These are phyloP conservation scores for Withania somnifera DNA, from an alignment of 305 asterid genomes.

Conservation along the genomic window DNA sequence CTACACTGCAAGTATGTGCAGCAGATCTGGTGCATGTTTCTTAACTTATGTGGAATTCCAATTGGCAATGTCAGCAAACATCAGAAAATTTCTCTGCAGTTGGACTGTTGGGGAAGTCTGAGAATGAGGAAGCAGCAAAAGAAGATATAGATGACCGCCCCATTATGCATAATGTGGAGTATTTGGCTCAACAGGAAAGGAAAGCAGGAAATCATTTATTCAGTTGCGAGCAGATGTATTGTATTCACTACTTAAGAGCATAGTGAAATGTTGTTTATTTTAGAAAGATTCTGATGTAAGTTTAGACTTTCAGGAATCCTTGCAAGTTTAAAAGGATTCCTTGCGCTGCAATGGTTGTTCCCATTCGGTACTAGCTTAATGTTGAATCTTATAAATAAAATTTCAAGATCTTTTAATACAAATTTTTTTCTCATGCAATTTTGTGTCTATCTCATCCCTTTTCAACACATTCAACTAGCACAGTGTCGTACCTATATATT, in stretches of 20 bases:
- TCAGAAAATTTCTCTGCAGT: too few species aligned
- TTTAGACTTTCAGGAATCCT: neutral
- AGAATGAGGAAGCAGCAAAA: too few species aligned
- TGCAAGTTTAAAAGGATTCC: neutral
- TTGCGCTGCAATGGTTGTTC: neutral
- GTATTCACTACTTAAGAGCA: neutral
- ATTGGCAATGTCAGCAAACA: too few species aligned
- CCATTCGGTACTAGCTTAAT: neutral
- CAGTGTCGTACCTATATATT: neutral
- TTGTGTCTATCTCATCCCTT: neutral
- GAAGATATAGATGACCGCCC: too few species aligned
- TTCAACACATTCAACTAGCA: neutral
- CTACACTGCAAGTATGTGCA: too few species aligned
- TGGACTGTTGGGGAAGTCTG: too few species aligned
- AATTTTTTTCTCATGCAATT: neutral
- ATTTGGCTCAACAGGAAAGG: too few species aligned
- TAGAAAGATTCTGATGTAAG: neutral
- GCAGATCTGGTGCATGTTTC: too few species aligned
- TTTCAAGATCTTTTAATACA: neutral
- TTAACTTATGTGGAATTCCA: too few species aligned
- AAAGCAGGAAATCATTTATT: neutral
- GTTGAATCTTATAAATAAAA: too few species aligned
- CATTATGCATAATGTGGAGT: neutral
- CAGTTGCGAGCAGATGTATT: neutral
- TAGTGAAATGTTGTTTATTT: neutral